phyloP scores from a whole-genome alignment of 2,329 filamentous ascomycete genomes.

The Fusarium sp. region DNA sequence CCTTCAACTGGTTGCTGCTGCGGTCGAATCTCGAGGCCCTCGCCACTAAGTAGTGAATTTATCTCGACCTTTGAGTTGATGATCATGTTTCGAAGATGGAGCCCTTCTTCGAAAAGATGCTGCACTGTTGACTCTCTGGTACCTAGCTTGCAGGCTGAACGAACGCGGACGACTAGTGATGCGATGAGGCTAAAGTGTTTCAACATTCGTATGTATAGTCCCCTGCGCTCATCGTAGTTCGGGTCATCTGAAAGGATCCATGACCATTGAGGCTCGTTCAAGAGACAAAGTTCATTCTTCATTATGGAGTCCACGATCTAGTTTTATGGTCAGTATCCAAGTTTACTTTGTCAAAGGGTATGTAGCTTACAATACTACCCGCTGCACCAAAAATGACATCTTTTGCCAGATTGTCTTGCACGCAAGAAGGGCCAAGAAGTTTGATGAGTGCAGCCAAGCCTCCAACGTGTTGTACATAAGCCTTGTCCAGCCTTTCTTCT shows the following conservation, averaged over 20 bases:
- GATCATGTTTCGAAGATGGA: neutral
- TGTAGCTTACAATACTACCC: neutral
- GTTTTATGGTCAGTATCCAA: too few species aligned
- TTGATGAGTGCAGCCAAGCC: neutral
- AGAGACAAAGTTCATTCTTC: neutral
- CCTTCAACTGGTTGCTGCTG: neutral
- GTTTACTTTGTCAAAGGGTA: too few species aligned
- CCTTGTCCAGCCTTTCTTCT: neutral
- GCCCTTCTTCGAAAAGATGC: neutral
- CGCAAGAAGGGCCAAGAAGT: neutral
- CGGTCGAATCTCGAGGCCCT: neutral
- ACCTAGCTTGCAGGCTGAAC: neutral
- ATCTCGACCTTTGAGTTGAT: neutral
- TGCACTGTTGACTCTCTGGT: neutral
- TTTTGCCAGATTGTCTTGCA: neutral
- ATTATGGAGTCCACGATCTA: neutral
- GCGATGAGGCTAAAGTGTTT: neutral
- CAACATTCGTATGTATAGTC: neutral
- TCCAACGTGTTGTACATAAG: neutral
- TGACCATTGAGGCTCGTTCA: neutral
- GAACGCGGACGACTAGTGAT: neutral
- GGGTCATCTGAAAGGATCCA: neutral
- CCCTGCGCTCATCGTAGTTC: neutral
- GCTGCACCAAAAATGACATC: neutral
- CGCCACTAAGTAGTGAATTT: neutral